A percentile compares a stretch with the other conserved stretches of the same genome.
Conservation (phyloP, 1,284 basidiomycete genomes). For the Mycena citricolor region DNA sequence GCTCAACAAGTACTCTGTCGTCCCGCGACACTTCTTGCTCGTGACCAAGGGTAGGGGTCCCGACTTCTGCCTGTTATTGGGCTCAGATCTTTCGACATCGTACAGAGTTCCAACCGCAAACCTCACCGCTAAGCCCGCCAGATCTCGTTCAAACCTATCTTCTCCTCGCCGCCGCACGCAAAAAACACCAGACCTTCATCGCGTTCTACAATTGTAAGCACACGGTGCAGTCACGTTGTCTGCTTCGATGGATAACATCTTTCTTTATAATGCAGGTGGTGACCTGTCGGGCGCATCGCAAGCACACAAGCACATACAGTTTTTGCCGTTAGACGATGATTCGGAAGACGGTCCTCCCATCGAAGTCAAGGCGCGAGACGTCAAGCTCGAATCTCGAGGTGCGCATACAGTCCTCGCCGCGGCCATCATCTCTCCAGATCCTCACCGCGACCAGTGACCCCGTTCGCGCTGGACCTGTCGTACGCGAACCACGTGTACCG, state of each 20-base stretch:
- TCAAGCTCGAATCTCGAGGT: constrained; percentile 63
- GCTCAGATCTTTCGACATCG: neutral
- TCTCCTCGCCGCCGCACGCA: constrained; percentile 67
- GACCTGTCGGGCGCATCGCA: constrained; percentile 84
- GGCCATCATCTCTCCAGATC: constrained; percentile 1
- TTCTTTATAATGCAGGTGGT: constrained; percentile 51
- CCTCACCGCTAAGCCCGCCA: constrained; percentile 71
- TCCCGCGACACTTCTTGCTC: constrained; percentile 79
- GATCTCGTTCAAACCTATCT: constrained; percentile 76
- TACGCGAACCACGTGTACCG: constrained; percentile 81
- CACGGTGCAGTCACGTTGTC: too few species aligned
- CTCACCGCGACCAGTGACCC: constrained; percentile 51
- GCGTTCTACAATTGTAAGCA: constrained; percentile 84
- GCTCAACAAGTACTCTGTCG: constrained; percentile 86
- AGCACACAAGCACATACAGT: constrained; percentile 84
- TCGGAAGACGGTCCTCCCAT: constrained; percentile 70
- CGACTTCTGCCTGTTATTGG: neutral
- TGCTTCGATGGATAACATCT: constrained; percentile 3
- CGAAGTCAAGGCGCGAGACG: constrained; percentile 62
- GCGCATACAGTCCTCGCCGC: constrained; percentile 8
- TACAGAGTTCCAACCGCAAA: constrained; percentile 72
- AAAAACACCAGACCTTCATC: constrained; percentile 58
- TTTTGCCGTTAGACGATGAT: constrained; percentile 61
- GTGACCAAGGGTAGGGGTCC: constrained; percentile 67
- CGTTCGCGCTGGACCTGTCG: constrained; percentile 71